Conservation (phyloP, 2,329 filamentous ascomycete genomes). For the Apiospora malaysiana region DNA sequence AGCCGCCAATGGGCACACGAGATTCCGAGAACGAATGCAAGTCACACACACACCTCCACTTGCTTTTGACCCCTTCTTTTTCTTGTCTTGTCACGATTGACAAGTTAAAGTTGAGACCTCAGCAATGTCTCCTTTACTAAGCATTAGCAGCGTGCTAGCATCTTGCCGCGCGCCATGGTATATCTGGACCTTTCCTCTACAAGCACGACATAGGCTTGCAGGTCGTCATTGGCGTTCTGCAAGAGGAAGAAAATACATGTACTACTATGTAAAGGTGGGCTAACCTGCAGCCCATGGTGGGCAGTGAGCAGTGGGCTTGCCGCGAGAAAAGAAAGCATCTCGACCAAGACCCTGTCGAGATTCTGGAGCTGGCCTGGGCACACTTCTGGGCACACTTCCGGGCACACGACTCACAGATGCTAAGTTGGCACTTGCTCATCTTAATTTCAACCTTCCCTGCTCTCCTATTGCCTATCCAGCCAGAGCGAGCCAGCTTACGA, state of each 20-base stretch:
- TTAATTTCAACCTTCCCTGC: neutral
- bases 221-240: neutral
- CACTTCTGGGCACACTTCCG: too few relatives aligned
- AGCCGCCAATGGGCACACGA: neutral
- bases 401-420: constrained; percentile 12
- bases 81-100: neutral
- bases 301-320: neutral
- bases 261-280: constrained; percentile 3
- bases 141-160: constrained; percentile 8
- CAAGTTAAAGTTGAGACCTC: constrained; percentile 5
- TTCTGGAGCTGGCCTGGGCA: neutral
- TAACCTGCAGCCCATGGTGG: neutral
- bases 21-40: constrained; percentile 3
- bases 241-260: too few relatives aligned
- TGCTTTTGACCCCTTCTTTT: neutral
- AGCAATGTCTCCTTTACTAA: constrained; percentile 1
- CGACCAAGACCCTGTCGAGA: constrained; percentile 4
- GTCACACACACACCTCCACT: neutral
- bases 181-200: neutral
- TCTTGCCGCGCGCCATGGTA: neutral
- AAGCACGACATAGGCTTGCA: neutral
- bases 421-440: constrained; percentile 8
- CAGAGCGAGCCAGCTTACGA: neutral
- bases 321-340: constrained; percentile 1
- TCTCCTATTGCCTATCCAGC: neutral